These are phyloP conservation scores for Delitschia confertaspora DNA, from an alignment of 495 filamentous ascomycete species.

Conservation along the genomic window DNA sequence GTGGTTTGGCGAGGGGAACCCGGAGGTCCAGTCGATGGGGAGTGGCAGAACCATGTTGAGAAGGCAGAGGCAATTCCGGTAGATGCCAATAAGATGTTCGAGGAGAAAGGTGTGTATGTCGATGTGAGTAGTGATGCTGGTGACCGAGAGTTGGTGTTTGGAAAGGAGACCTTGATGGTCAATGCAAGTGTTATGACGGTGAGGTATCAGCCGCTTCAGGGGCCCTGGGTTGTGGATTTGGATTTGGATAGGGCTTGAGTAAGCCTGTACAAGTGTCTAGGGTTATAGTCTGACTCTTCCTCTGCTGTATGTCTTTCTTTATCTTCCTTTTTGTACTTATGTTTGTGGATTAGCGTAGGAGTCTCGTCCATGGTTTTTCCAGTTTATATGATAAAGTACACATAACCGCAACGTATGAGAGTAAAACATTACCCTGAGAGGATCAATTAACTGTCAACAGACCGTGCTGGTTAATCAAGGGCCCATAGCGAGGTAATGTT, in stretches of 20 bases:
- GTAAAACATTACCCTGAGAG: no score
- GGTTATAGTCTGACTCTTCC: no score
- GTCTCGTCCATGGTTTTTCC: no score
- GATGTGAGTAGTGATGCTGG: slow-evolving; percentile 35
- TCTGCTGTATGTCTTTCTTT: no score
- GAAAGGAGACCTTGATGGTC: slow-evolving; percentile 59
- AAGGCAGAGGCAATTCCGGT: slow-evolving; percentile 34
- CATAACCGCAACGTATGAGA: no score
- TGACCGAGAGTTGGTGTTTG: slow-evolving; percentile 35
- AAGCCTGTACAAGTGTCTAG: no score
- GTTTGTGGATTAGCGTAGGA: no score
- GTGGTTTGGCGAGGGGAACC: slow-evolving; percentile 46
- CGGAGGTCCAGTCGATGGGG: slow-evolving; percentile 14
- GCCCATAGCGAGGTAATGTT: no score
- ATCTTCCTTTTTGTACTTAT: no score
- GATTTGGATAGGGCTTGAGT: slow-evolving; percentile 38
- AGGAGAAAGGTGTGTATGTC: slow-evolving; percentile 38
- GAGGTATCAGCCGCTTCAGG: slow-evolving; percentile 43
- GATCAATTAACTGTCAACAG: no score
- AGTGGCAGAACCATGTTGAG: slow-evolving; percentile 23
- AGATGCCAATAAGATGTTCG: slow-evolving; percentile 39
- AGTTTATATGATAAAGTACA: no score
- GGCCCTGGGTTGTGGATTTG: slow-evolving; percentile 57
- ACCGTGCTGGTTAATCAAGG: no score
- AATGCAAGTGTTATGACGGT: slow-evolving; percentile 58